These are phyloP conservation scores for Termitomyces sp. DNA, from an alignment of 768 basidiomycete genomes.

Conservation along the genomic window DNA sequence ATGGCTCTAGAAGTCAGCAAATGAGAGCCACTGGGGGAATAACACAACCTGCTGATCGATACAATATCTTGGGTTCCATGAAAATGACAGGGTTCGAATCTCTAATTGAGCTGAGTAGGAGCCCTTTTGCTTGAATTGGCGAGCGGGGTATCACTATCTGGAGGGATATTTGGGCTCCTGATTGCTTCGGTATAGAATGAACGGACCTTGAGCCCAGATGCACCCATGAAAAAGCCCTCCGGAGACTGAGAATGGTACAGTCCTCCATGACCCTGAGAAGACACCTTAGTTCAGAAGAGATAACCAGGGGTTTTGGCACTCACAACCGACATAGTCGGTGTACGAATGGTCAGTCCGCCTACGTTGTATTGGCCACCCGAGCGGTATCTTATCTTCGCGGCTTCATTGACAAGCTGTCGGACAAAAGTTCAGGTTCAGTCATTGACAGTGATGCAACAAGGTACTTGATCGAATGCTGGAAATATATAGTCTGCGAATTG, in stretches of 20 bases:
- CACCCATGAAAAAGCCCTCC: constrained; percentile 92
- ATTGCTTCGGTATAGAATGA: background rate
- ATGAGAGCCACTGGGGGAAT: background rate
- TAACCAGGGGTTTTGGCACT: constrained; percentile 21
- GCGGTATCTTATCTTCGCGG: constrained; percentile 88
- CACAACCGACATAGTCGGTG: constrained; percentile 87
- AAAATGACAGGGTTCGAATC: constrained; percentile 94
- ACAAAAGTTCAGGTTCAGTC: background rate
- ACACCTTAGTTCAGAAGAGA: background rate
- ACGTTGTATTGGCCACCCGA: constrained; percentile 80
- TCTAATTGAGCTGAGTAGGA: constrained; percentile 79
- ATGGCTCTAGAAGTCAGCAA: constrained; percentile 1
- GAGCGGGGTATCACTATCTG: constrained; percentile 89
- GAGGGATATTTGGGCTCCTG: constrained; percentile 7
- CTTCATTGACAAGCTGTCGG: constrained; percentile 86
- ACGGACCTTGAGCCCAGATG: constrained; percentile 77
- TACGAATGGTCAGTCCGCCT: constrained; percentile 77
- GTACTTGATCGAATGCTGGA: constrained; percentile 90
- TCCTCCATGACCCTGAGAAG: constrained; percentile 66
- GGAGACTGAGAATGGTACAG: constrained; percentile 95
- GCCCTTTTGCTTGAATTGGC: constrained; percentile 92
- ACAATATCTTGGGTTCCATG: constrained; percentile 93
- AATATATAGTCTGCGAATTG: constrained; percentile 90
- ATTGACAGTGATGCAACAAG: background rate
- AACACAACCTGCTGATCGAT: constrained; percentile 71